Base-by-base conservation (phyloP, 1,284 basidiomycete genomes). In the Coniferiporia weirii region DNA sequence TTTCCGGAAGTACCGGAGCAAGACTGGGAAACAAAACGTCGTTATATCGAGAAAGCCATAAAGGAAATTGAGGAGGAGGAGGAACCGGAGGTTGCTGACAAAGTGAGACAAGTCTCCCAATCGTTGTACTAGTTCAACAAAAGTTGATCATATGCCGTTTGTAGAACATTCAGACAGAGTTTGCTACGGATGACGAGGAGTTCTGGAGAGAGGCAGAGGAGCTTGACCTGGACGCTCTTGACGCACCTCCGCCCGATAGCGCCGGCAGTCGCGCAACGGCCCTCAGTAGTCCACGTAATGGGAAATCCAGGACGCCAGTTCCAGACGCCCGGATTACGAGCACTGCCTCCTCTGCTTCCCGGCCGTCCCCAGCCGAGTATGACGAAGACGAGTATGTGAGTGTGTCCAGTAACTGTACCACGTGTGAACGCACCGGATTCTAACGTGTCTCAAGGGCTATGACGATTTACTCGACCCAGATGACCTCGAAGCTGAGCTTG, bases 11-110 rank as follows among this genome's bases (percentile, higher is more conserved):
- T 72, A 1, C 65, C 67, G 2, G 61, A 59, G 48, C 73, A 76
- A 38, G 77, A 89, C 63, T 91, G 87, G 87, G 73, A 67, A 0
- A 61, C 63, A 15, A 32, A 55, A 17, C 17, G 43, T 9, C 7
- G 22, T 15, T 10, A 19, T 12, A 34, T 46, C 1, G 40, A 27
- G 32, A n/a, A 13, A 34, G 6, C 10, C 1, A 55, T 45, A 13
- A 17, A 27, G 49, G 19, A 34, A 15, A 6, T 44, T n/a, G 49
- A 57, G 49, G 34, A 44, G 15, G 19, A 44, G 38, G 44, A 46
- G 44, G 44, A 46, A 9, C 44, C 44, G 12, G 44, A 46, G 44
- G 38, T 52, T 44, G 20, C 40, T 7, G 56, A 57, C 38, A 57
- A 57, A 38, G 56, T 57, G 50, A 52, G 49, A 38, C 52, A n/a